Evolutionary conservation across 805 yeast species (phyloP).

Genomic region (Myxozyma mucilagina): DNA sequence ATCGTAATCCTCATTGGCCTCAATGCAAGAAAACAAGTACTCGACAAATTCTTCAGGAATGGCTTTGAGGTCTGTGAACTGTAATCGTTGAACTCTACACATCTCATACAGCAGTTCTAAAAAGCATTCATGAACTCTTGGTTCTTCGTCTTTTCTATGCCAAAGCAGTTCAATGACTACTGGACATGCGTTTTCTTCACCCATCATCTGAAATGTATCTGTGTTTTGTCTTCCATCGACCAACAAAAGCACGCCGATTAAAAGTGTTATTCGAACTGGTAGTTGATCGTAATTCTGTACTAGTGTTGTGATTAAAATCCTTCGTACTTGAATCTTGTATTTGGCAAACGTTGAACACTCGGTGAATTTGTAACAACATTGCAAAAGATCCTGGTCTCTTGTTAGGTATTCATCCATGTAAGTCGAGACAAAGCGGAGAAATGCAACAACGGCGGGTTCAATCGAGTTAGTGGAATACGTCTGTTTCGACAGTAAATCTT

Average conservation of each 20-base stretch:
- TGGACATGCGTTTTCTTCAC: constrained; percentile 55
- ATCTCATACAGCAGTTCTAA: constrained; percentile 58
- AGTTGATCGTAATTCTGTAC: constrained; percentile 29
- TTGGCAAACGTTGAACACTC: constrained; percentile 56
- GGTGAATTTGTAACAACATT: constrained; percentile 48
- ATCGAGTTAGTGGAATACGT: constrained; percentile 45
- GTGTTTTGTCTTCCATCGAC: constrained; percentile 49
- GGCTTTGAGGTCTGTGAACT: constrained; percentile 44
- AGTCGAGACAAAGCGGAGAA: constrained; percentile 34
- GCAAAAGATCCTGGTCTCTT: constrained; percentile 43
- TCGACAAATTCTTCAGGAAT: constrained; percentile 51
- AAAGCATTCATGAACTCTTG: constrained; percentile 46
- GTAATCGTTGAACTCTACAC: constrained; percentile 52
- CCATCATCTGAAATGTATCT: constrained; percentile 48
- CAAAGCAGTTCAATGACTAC: constrained; percentile 49
- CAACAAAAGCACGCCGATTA: constrained; percentile 48
- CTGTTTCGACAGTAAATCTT: constrained; percentile 49
- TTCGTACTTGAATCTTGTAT: constrained; percentile 49
- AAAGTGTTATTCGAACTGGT: constrained; percentile 40
- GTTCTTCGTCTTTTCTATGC: constrained; percentile 18
- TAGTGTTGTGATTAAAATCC: constrained; percentile 43
- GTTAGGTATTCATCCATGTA: constrained; percentile 36
- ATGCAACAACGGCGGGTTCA: constrained; percentile 35
- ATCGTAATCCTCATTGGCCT: constrained; percentile 38
- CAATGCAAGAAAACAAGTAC: constrained; percentile 51